phyloP scores from a whole-genome alignment of 2,329 filamentous ascomycete species.

The Tolypocladium ovalisporum region DNA sequence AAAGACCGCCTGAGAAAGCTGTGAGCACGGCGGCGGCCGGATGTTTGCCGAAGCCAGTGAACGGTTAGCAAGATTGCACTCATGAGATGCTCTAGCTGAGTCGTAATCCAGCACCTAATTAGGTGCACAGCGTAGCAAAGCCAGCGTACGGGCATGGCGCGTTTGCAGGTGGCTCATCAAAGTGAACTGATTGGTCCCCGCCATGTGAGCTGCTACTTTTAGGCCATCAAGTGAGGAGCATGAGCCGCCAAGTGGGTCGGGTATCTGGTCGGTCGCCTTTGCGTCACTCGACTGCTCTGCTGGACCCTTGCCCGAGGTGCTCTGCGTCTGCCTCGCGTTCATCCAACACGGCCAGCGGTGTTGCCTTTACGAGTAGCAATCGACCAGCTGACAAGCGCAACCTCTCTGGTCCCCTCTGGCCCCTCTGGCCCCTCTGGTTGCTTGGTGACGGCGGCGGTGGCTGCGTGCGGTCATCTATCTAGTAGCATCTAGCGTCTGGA shows the following conservation, averaged over 20 bases:
- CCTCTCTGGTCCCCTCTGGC: not conserved
- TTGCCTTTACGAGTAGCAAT: not conserved
- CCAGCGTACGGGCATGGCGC: no score
- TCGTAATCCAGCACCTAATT: not conserved
- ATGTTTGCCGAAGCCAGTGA: not conserved
- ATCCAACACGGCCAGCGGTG: not conserved
- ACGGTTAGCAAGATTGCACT: not conserved
- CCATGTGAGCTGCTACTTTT: not conserved
- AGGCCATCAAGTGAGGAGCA: not conserved
- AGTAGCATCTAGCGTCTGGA: no score
- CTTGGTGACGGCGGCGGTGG: not conserved
- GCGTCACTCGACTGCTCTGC: not conserved
- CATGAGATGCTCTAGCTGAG: fast-evolving
- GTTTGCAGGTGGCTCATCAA: no score
- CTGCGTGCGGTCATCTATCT: not conserved
- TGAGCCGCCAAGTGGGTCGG: not conserved
- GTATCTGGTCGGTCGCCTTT: not conserved
- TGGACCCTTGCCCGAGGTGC: not conserved
- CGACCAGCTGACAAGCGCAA: not conserved
- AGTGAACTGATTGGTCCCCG: not conserved
- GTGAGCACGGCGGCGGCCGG: not conserved
- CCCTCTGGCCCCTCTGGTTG: not conserved
- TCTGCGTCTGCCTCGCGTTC: not conserved
- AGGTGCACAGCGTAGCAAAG: no score
- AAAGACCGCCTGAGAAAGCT: no score